Evolutionary conservation across 2,329 filamentous ascomycete species (phyloP), one percentile per base, ranked within the genome.

Genomic region (Colletotrichum cuscutae): DNA sequence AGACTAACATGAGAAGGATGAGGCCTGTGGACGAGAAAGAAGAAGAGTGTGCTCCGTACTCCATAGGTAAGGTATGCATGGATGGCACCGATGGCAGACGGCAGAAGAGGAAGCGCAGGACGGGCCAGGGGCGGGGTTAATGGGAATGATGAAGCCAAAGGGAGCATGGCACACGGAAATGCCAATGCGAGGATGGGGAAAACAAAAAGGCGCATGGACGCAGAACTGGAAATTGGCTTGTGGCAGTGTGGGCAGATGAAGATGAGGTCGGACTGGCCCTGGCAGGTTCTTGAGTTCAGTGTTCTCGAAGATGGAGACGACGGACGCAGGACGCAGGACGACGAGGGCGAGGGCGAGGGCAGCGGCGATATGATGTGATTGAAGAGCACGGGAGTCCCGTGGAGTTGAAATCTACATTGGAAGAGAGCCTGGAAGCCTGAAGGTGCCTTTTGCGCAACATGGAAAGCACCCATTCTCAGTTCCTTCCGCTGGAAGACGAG

Each of bases 171-270:
- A 71, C 65, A 30, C 65, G 60, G 56, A 58, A 56, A 65, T 73
- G 60, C 71, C 35, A 73, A 65, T 71, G 67, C 65, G 60, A 71
- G 46, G 66, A 73, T 73, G 66, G 71, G 60, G 42, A 73, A 71
- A 70, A 37, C 19, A 57, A 61, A 71, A 57, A 65, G 32, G 4
- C n/a, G 52, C 49, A 57, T 42, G 19, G 35, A 49, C 15, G 37
- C 24, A 26, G 37, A 46, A 49, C n/a, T 59, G 28, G 28, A 42
- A 52, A 54, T 28, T 28, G 26, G 42, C 30, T 26, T 15, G 37
- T 42, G 37, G 22, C 58, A 28, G n/a, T 15, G 60, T 63, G 42
- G 60, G 8, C 22, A 52, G 4, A 61, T 49, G 54, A 60, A 52
- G 42, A 49, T 49, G 42, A 49, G 15, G 42, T 49, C 19, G 42